phyloP scores from a whole-genome alignment of 2,329 filamentous ascomycete species.

The Xylaria sp. region DNA sequence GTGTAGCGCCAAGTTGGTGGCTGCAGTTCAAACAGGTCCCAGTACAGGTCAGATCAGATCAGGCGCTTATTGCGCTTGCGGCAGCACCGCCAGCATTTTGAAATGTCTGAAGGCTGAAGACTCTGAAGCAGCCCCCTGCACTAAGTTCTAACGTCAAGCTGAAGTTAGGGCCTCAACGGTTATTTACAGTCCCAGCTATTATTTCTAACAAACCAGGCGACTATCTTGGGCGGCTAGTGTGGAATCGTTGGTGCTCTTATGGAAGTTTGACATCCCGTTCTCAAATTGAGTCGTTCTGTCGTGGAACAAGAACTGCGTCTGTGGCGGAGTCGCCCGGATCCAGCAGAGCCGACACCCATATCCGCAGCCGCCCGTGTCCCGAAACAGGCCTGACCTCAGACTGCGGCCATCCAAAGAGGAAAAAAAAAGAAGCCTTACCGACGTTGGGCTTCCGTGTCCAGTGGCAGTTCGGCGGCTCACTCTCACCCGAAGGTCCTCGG shows the following conservation, averaged over 20 bases:
- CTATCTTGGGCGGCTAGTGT: not conserved
- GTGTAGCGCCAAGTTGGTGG: not conserved
- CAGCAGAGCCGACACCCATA: not conserved
- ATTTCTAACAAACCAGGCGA: too few relatives aligned
- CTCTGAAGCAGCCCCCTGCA: too few relatives aligned
- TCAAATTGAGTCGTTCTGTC: not conserved
- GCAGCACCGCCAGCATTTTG: slow-evolving; percentile 1
- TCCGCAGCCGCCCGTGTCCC: not conserved
- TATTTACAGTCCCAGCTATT: not conserved
- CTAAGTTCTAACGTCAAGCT: too few relatives aligned
- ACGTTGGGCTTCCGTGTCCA: not conserved
- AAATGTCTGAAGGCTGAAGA: not conserved
- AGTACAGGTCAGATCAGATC: not conserved
- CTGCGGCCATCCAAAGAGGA: not conserved
- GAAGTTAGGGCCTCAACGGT: too few relatives aligned
- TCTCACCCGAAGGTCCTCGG: slow-evolving; percentile 3
- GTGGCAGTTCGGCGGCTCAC: slow-evolving; percentile 11
- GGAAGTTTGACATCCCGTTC: slow-evolving; percentile 9
- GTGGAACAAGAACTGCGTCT: not conserved
- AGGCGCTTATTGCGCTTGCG: slow-evolving; percentile 7
- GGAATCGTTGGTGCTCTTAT: slow-evolving; percentile 8
- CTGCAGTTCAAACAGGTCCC: not conserved
- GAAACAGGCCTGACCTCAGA: not conserved
- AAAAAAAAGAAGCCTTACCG: not conserved
- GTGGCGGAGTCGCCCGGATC: slow-evolving; percentile 12